Percentiles rank a stretch among this genome's conserved stretches.
These are phyloP conservation scores for Teunomyces stri DNA, from an alignment of 805 yeast species.

Conservation along the genomic window DNA sequence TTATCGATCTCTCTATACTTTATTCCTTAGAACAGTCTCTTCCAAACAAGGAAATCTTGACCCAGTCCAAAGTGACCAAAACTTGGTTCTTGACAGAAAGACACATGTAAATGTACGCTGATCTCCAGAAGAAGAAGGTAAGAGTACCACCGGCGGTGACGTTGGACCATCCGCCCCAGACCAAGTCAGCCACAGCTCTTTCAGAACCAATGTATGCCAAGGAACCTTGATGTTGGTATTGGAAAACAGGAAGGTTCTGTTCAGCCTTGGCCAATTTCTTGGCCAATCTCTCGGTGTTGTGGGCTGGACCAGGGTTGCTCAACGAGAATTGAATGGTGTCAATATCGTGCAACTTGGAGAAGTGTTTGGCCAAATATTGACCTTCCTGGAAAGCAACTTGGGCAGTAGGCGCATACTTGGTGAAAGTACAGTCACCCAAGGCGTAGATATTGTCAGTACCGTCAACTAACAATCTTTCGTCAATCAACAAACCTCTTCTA, in stretches of 20 bases:
- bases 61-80: constrained; percentile 85
- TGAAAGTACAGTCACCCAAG: constrained; percentile 91
- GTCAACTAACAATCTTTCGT: constrained; percentile 76
- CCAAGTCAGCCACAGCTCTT: constrained; percentile 89
- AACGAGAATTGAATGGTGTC: constrained; percentile 54
- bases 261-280: constrained; percentile 46
- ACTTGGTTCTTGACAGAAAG: constrained; percentile 85
- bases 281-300: constrained; percentile 42
- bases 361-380: constrained; percentile 68
- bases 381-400: constrained; percentile 98
- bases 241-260: constrained; percentile 56
- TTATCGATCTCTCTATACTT: not conserved
- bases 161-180: constrained; percentile 75
- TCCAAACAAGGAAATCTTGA: constrained; percentile 82
- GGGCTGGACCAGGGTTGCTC: constrained; percentile 32
- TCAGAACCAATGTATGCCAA: constrained; percentile 93
- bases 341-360: constrained; percentile 61
- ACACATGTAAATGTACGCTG: constrained; percentile 91
- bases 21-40: constrained; percentile 91
- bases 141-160: constrained; percentile 80
- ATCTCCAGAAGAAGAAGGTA: constrained; percentile 92
- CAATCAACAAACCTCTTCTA: constrained; percentile 85
- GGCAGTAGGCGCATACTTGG: constrained; percentile 92
- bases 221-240: constrained; percentile 87
- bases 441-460: constrained; percentile 86